Conservation (phyloP, 169 alveolate species). For the Plasmodium coatneyi region DNA sequence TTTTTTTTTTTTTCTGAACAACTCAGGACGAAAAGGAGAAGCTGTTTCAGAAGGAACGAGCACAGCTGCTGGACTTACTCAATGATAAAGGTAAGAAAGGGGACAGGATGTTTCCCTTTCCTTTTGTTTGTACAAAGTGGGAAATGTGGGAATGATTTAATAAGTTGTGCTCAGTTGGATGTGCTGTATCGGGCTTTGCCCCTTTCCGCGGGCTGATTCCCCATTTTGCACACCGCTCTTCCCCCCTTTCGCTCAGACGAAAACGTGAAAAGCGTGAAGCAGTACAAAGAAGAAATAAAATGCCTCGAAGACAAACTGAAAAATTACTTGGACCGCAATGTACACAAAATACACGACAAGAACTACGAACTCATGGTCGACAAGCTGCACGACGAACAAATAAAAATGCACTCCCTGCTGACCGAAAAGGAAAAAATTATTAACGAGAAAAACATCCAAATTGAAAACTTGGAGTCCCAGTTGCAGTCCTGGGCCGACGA, state of each 20-base stretch:
- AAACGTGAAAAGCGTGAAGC: not conserved
- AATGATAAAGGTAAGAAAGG: slow-evolving; percentile 21
- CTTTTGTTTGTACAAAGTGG: not conserved
- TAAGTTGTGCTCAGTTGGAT: not conserved
- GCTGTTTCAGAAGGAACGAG: slow-evolving; percentile 21
- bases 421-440: slow-evolving; percentile 63
- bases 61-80: slow-evolving; percentile 19
- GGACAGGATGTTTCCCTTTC: not conserved
- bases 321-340: slow-evolving; percentile 29
- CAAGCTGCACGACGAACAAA: slow-evolving; percentile 59
- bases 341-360: slow-evolving; percentile 39
- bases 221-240: not conserved
- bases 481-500: slow-evolving; percentile 73
- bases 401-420: slow-evolving; percentile 48
- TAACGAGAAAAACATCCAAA: slow-evolving; percentile 43
- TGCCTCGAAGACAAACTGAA: slow-evolving; percentile 35
- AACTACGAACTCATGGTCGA: slow-evolving; percentile 49
- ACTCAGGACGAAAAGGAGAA: slow-evolving; percentile 52
- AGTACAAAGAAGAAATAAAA: slow-evolving; percentile 54
- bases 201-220: not conserved
- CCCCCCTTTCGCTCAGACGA: slow-evolving; percentile 3
- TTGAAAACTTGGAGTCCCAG: slow-evolving; percentile 24
- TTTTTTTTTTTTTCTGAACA: slow-evolving; percentile 20
- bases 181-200: not conserved
- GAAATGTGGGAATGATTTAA: not conserved